Percentiles rank a stretch among this genome's conserved stretches.
Conservation (phyloP, 331 rosid species). For the Quercus phellos region DNA sequence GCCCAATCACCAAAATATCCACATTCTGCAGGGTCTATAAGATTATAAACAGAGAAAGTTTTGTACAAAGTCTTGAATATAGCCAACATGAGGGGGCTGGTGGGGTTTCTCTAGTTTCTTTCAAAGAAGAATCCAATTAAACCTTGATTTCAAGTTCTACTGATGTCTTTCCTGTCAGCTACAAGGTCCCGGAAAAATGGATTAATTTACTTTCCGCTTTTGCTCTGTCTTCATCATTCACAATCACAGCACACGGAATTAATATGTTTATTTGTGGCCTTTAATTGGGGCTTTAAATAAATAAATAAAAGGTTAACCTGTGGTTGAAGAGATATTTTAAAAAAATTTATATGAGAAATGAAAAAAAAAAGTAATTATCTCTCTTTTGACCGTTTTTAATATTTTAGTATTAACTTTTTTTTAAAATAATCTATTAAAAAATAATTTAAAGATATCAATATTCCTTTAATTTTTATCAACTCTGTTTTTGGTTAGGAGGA, state of each 20-base stretch:
- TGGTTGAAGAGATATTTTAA: too few relatives aligned
- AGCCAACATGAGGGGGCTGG: conserved; percentile 7
- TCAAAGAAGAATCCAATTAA: conserved; percentile 9
- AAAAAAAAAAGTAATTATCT: too few relatives aligned
- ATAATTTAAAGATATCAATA: too few relatives aligned
- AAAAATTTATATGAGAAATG: too few relatives aligned
- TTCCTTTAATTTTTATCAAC: too few relatives aligned
- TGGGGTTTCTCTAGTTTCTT: conserved; percentile 16
- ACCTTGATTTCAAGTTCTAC: neutral
- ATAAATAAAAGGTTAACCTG: too few relatives aligned
- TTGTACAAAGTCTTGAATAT: neutral
- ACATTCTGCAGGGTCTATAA: conserved; percentile 32
- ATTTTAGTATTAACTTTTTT: too few relatives aligned
- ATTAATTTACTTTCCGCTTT: conserved; percentile 12
- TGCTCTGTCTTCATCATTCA: neutral
- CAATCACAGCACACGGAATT: neutral
- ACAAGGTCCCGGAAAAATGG: conserved; percentile 14
- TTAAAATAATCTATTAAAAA: too few relatives aligned
- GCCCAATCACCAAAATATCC: conserved; percentile 20
- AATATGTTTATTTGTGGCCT: neutral
- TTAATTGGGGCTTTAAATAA: too few relatives aligned
- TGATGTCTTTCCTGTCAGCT: conserved; percentile 25
- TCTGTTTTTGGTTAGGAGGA: neutral
- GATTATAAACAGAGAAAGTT: conserved; percentile 20
- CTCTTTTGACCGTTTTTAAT: too few relatives aligned